Percentiles rank a stretch among this genome's conserved stretches.
Evolutionary conservation across 2,329 filamentous ascomycete genomes (phyloP).

Genomic region (Fusarium hainanense): DNA sequence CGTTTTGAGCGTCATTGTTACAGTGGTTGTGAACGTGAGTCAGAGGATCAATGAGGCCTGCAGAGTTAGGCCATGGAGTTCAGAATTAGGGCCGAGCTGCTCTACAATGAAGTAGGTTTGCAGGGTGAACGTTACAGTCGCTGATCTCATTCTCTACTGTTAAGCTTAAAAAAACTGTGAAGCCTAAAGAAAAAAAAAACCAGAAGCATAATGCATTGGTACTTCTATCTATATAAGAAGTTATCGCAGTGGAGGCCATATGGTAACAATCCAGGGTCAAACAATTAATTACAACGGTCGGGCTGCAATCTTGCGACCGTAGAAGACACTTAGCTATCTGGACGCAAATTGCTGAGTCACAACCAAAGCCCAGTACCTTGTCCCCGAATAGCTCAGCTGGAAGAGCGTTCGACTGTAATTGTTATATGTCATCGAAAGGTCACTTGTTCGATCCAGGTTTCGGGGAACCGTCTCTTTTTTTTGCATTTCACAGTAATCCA

Average conservation of each 20-base stretch:
- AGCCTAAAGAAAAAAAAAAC: too few relatives aligned
- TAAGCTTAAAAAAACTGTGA: background rate
- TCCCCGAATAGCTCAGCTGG: slow-evolving; percentile 42
- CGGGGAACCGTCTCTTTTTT: slow-evolving; percentile 24
- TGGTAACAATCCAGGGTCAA: background rate
- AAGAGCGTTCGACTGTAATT: slow-evolving; percentile 41
- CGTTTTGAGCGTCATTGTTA: slow-evolving; percentile 15
- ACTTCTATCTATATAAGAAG: background rate
- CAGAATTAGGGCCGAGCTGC: slow-evolving; percentile 6
- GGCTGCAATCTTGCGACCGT: background rate
- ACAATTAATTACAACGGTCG: background rate
- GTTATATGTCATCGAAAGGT: slow-evolving; percentile 35
- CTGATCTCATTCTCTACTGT: accelerated
- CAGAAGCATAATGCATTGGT: background rate
- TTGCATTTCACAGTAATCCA: background rate
- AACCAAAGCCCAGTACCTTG: slow-evolving; percentile 1
- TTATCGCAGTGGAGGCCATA: background rate
- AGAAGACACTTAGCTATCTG: accelerated
- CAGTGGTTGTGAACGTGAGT: background rate
- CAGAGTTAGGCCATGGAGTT: background rate
- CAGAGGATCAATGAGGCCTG: background rate
- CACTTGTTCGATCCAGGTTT: slow-evolving; percentile 42
- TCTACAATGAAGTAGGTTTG: background rate
- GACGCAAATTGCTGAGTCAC: accelerated
- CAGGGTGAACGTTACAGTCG: background rate